Percentiles rank a stretch among this genome's conserved stretches.
These are phyloP conservation scores for Corylus avellana DNA, from an alignment of 306 rosid genomes.

Conservation along the genomic window DNA sequence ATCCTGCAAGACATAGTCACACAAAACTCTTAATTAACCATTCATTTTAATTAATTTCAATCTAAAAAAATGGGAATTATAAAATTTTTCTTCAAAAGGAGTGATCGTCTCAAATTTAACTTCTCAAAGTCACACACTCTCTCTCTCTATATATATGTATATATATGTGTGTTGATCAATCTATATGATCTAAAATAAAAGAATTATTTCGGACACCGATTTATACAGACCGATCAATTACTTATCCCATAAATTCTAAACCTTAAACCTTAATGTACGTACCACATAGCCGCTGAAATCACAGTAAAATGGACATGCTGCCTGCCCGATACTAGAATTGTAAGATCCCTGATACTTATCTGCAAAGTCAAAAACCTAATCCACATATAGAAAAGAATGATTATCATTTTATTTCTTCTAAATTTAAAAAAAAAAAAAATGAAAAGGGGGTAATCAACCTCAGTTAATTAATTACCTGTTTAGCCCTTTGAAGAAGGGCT, in stretches of 20 bases:
- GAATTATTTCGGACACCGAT: background rate
- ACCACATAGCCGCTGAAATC: constrained; percentile 46
- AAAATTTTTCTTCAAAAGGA: background rate
- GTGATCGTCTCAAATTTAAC: background rate
- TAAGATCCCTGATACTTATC: constrained; percentile 47
- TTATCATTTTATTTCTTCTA: background rate
- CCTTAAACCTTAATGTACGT: background rate
- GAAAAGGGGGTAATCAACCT: background rate
- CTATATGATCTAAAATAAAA: background rate
- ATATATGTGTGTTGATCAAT: background rate
- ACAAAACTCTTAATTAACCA: no score
- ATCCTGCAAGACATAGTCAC: constrained; percentile 2
- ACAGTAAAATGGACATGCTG: constrained; percentile 54
- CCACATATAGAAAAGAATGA: background rate
- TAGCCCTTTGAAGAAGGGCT: constrained; percentile 24
- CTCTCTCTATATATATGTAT: no score
- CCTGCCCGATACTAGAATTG: constrained; percentile 25
- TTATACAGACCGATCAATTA: background rate
- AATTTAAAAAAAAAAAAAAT: no score
- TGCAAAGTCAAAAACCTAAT: constrained; percentile 51
- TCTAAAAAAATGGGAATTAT: no score
- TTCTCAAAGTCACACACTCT: background rate
- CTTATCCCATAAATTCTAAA: background rate
- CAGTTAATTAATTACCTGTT: constrained; percentile 15
- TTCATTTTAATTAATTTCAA: no score